A percentile compares a stretch with the other conserved stretches of the same genome.
These are phyloP conservation scores for Apiotrichum brassicae DNA, from an alignment of 1,284 basidiomycete genomes.

Conservation along the genomic window DNA sequence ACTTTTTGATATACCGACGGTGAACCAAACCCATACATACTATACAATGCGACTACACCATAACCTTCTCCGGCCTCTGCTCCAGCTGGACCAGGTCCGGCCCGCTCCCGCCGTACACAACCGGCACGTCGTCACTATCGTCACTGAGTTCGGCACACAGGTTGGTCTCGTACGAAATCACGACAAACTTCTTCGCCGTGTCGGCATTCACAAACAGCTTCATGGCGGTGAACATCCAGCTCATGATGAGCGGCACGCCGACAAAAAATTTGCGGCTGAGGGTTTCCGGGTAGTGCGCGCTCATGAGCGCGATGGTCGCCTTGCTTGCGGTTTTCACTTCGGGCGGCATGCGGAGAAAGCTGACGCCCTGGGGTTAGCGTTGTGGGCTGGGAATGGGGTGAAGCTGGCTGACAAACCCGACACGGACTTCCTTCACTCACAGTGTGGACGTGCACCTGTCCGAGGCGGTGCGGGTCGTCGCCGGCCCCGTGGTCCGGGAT, in stretches of 20 bases:
- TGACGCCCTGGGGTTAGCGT: slow-evolving; percentile 10
- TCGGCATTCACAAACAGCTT: slow-evolving; percentile 21
- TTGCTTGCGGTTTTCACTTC: slow-evolving; percentile 24
- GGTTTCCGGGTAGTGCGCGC: slow-evolving; percentile 26
- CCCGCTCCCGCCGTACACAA: slow-evolving; percentile 20
- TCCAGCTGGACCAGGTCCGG: slow-evolving; percentile 15
- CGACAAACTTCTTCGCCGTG: slow-evolving; percentile 25
- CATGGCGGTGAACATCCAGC: slow-evolving; percentile 24
- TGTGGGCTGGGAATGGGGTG: not conserved
- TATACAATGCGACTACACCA: no score
- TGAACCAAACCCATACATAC: no score
- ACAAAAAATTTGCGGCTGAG: slow-evolving; percentile 27
- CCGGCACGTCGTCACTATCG: slow-evolving; percentile 16
- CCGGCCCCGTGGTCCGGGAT: slow-evolving; percentile 19
- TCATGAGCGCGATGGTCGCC: slow-evolving; percentile 23
- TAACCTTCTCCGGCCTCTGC: not conserved
- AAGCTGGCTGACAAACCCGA: no score
- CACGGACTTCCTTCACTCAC: no score
- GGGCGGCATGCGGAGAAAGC: slow-evolving; percentile 25
- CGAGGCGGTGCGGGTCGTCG: slow-evolving; percentile 22
- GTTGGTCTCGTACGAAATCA: slow-evolving; percentile 18
- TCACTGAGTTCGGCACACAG: slow-evolving; percentile 18
- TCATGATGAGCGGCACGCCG: slow-evolving; percentile 26
- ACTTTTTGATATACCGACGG: no score
- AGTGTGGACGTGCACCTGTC: slow-evolving; percentile 26